These are phyloP conservation scores for Vigna trinervia DNA, from an alignment of 306 rosid species.

Conservation along the genomic window DNA sequence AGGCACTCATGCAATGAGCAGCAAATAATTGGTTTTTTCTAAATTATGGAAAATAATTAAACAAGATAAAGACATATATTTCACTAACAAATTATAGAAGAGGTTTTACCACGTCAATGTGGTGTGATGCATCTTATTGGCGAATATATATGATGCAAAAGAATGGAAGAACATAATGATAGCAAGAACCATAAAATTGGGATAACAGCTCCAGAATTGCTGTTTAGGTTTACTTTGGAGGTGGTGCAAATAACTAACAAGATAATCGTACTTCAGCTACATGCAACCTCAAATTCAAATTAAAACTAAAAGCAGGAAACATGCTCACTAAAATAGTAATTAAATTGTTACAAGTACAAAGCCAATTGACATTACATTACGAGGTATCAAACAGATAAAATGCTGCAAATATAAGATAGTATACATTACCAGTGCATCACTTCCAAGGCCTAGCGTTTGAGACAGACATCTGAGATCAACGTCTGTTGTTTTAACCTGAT, in stretches of 20 bases:
- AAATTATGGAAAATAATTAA: not conserved
- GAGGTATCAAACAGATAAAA: not conserved
- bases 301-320: conserved; percentile 30
- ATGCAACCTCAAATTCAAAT: conserved; percentile 28
- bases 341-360: conserved; percentile 7
- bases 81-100: conserved; percentile 10
- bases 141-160: conserved; percentile 9
- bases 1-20: conserved; percentile 7
- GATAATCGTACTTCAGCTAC: conserved; percentile 5
- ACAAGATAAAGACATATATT: not conserved
- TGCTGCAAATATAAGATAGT: conserved; percentile 27
- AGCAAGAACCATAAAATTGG: conserved; percentile 10
- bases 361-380: not conserved
- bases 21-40: conserved; percentile 22
- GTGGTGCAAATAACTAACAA: conserved; percentile 5
- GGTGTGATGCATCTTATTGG: conserved; percentile 5
- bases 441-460: conserved; percentile 51
- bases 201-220: conserved; percentile 1
- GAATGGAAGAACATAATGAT: not conserved
- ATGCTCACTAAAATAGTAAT: conserved; percentile 19
- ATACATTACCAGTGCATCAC: conserved; percentile 58
- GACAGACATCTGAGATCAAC: conserved; percentile 59
- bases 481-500: conserved; percentile 60
- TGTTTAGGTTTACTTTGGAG: not conserved
- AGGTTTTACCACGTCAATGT: conserved; percentile 1